phyloP scores from a whole-genome alignment of 148 eudicot species.

The Arbutus unedo region DNA sequence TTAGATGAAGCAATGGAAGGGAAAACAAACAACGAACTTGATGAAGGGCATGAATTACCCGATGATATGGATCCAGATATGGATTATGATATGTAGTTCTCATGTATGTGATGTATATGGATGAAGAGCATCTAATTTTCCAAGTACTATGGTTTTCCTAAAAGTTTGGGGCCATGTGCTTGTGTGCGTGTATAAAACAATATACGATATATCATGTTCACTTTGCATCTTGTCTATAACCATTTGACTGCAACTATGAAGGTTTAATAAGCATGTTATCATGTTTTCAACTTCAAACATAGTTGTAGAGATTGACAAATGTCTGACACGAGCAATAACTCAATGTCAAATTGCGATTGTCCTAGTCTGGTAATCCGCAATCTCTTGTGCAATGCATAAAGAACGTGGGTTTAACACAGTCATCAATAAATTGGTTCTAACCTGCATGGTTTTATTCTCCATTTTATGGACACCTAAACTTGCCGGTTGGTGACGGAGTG shows the following conservation, averaged over 20 bases:
- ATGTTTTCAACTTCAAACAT: neutral
- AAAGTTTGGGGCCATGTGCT: neutral
- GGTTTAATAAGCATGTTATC: neutral
- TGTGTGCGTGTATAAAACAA: neutral
- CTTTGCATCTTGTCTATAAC: neutral
- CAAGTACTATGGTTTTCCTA: neutral
- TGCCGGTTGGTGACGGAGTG: neutral
- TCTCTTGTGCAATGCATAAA: neutral
- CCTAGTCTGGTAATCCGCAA: neutral
- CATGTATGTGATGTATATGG: too few species aligned
- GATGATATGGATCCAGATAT: too few species aligned
- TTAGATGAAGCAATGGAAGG: too few species aligned
- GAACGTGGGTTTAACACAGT: neutral
- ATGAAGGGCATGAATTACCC: too few species aligned
- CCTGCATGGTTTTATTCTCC: neutral
- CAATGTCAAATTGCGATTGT: too few species aligned
- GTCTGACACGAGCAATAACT: neutral
- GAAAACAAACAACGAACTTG: too few species aligned
- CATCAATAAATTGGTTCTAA: neutral
- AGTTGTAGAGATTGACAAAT: neutral
- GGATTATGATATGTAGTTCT: too few species aligned
- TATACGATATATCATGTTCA: neutral
- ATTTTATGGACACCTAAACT: neutral
- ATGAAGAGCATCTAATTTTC: neutral
- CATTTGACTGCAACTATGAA: neutral